These are phyloP conservation scores for Ascochyta koolunga DNA, from an alignment of 2,329 filamentous ascomycete genomes.

Conservation along the genomic window DNA sequence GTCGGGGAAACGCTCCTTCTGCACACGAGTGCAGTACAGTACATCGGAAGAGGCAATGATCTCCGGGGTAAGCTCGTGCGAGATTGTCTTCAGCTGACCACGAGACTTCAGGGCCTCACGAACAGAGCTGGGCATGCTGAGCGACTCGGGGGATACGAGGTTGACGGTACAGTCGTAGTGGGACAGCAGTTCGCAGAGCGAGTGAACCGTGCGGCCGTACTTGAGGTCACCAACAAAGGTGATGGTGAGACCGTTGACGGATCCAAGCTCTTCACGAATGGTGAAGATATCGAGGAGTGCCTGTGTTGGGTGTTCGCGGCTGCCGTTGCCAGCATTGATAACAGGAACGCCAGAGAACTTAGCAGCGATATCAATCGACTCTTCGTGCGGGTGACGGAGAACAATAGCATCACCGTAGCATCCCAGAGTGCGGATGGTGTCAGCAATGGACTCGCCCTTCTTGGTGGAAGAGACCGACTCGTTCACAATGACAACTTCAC, in stretches of 20 bases:
- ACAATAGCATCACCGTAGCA: conserved; percentile 96
- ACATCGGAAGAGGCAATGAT: conserved; percentile 88
- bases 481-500: conserved; percentile 79
- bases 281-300: conserved; percentile 98
- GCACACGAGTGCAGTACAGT: conserved; percentile 94
- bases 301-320: conserved; percentile 95
- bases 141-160: conserved; percentile 80
- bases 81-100: conserved; percentile 78
- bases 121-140: conserved; percentile 78
- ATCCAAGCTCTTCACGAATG: conserved; percentile 95
- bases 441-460: conserved; percentile 93
- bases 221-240: conserved; percentile 94
- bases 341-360: conserved; percentile 90
- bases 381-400: conserved; percentile 88
- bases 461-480: conserved; percentile 86
- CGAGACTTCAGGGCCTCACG: conserved; percentile 72
- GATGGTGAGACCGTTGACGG: conserved; percentile 92
- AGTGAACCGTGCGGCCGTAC: conserved; percentile 94
- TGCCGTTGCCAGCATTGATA: conserved; percentile 97
- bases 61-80: conserved; percentile 80
- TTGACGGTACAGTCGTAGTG: conserved; percentile 96
- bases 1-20: conserved; percentile 93
- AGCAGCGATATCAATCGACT: conserved; percentile 78
- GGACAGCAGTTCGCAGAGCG: conserved; percentile 87
- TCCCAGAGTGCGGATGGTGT: conserved; percentile 89